Conservation (phyloP, 2,329 filamentous ascomycete genomes). For the Ampelomyces quisqualis region DNA sequence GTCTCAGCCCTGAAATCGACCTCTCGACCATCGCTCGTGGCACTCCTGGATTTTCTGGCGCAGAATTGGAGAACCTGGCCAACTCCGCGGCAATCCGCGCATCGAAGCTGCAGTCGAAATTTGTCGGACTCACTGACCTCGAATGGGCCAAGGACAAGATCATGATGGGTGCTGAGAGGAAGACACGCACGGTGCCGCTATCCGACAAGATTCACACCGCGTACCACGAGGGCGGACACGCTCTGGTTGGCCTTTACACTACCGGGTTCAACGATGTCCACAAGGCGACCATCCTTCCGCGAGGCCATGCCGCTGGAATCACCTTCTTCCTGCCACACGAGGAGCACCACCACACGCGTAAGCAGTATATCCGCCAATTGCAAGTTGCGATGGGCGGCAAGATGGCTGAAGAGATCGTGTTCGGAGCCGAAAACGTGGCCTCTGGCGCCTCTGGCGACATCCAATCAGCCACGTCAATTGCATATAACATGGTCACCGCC, state of each 20-base stretch:
- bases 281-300: conserved; percentile 95
- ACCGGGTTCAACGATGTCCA: conserved; percentile 77
- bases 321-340: conserved; percentile 90
- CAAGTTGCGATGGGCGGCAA: conserved; percentile 83
- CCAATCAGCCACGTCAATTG: conserved; percentile 74
- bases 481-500: conserved; percentile 83
- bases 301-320: conserved; percentile 81
- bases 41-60: conserved; percentile 89
- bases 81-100: conserved; percentile 95
- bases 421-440: conserved; percentile 86
- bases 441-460: conserved; percentile 86
- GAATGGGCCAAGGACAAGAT: conserved; percentile 99
- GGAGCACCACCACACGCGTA: conserved; percentile 76
- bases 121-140: conserved; percentile 77
- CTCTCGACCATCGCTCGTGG: conserved; percentile 79
- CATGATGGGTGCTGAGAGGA: conserved; percentile 91
- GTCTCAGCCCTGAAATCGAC: conserved; percentile 77
- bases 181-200: conserved; percentile 83
- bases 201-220: conserved; percentile 96
- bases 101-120: conserved; percentile 77
- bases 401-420: conserved; percentile 87
- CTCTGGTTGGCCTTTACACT: conserved; percentile 82
- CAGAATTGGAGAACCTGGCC: conserved; percentile 93
- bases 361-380: conserved; percentile 77
- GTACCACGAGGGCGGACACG: conserved; percentile 94